These are phyloP conservation scores for Fusarium siculi DNA, from an alignment of 2,329 filamentous ascomycete genomes.

Conservation along the genomic window DNA sequence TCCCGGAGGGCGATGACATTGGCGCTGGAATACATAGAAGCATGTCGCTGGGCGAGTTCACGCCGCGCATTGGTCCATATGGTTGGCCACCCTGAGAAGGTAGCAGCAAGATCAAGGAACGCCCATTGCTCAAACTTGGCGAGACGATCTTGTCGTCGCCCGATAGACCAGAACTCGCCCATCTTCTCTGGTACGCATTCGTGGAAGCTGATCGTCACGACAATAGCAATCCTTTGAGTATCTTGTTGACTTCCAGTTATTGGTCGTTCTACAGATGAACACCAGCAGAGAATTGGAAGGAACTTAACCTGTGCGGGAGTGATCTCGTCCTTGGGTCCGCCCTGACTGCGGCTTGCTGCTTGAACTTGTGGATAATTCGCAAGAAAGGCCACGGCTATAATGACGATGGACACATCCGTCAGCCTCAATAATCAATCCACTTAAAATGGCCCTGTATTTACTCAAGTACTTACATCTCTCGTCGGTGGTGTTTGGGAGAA, in stretches of 20 bases:
- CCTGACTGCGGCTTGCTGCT: background rate
- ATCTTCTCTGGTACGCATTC: background rate
- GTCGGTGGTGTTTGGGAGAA: background rate
- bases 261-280: accelerated
- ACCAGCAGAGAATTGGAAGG: background rate
- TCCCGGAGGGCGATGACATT: background rate
- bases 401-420: background rate
- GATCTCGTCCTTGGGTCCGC: accelerated
- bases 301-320: background rate
- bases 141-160: background rate
- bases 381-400: background rate
- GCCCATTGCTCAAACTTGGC: background rate
- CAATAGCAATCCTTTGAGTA: accelerated
- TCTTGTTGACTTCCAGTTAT: accelerated
- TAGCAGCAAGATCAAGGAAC: background rate
- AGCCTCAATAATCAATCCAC: accelerated
- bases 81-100: background rate
- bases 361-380: background rate
- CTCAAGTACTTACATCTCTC: background rate
- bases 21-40: background rate
- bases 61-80: background rate
- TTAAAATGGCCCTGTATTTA: accelerated
- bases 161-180: background rate
- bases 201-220: background rate
- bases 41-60: background rate